Evolutionary conservation across 257 asterid genomes (phyloP).

Genomic region (Marsdenia floribunda): DNA sequence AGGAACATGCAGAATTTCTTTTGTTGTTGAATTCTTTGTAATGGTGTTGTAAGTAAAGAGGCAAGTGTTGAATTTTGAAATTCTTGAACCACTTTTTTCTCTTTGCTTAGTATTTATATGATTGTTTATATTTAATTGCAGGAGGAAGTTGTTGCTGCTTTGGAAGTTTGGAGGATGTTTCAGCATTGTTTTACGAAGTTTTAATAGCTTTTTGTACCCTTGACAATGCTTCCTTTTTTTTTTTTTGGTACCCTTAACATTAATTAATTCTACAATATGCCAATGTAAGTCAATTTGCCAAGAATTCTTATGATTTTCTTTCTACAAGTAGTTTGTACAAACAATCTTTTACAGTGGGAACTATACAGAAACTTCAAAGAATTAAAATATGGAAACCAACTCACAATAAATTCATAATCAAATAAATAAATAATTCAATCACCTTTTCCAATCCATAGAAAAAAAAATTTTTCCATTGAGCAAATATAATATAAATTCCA

Average conservation of each 20-base stretch:
- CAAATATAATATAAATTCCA: too few species aligned
- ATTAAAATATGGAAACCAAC: background rate
- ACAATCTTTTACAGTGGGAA: background rate
- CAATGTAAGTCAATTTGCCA: background rate
- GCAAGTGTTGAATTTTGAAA: background rate
- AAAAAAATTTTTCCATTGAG: too few species aligned
- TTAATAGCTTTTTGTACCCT: conserved; percentile 16
- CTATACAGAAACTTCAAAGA: background rate
- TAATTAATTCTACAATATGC: background rate
- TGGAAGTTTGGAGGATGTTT: conserved; percentile 16
- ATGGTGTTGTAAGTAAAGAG: conserved; percentile 5
- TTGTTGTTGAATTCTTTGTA: background rate
- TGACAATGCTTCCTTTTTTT: background rate
- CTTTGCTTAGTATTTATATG: background rate
- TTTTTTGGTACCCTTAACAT: too few species aligned
- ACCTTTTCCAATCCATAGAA: too few species aligned
- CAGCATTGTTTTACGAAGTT: conserved; percentile 25
- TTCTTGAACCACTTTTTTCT: background rate
- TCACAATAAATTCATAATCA: background rate
- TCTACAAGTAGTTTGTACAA: too few species aligned
- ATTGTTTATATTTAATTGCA: conserved; percentile 7
- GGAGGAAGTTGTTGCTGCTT: conserved; percentile 21
- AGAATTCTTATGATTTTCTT: too few species aligned
- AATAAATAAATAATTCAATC: too few species aligned
- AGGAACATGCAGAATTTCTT: conserved; percentile 41